Evolutionary conservation across 345 rosid genomes (phyloP).

Genomic region (Citrus cavaleriei): DNA sequence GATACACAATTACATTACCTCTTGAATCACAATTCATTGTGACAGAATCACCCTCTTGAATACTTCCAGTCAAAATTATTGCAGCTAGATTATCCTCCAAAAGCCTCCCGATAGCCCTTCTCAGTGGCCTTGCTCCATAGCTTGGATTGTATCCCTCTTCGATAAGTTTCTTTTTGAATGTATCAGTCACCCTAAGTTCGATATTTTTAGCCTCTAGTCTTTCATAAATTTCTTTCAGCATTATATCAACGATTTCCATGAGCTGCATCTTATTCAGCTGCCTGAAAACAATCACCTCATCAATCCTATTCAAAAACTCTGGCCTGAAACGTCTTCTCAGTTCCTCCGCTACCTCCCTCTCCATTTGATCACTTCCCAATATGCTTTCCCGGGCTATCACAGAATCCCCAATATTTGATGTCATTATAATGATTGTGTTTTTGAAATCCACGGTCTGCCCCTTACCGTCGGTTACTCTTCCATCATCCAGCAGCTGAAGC

Average conservation of each 20-base stretch:
- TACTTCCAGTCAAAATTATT: conserved; percentile 41
- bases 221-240: conserved; percentile 42
- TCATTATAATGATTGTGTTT: conserved; percentile 57
- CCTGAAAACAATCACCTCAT: conserved; percentile 61
- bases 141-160: conserved; percentile 51
- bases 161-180: conserved; percentile 42
- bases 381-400: conserved; percentile 32
- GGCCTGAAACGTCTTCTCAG: conserved; percentile 53
- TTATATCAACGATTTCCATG: conserved; percentile 48
- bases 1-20: background rate
- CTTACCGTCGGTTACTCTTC: conserved; percentile 58
- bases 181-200: conserved; percentile 43
- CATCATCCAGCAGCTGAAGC: conserved; percentile 60
- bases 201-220: conserved; percentile 47
- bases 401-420: conserved; percentile 51
- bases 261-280: conserved; percentile 42
- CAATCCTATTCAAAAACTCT: conserved; percentile 61
- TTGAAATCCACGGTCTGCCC: conserved; percentile 62
- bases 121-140: conserved; percentile 67
- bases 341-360: conserved; percentile 36
- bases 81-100: conserved; percentile 59
- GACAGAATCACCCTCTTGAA: conserved; percentile 49
- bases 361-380: background rate
- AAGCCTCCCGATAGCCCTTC: conserved; percentile 53
- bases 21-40: conserved; percentile 23